These are phyloP conservation scores for Pichia sp. DNA, from an alignment of 1,139 yeast species.

Conservation along the genomic window DNA sequence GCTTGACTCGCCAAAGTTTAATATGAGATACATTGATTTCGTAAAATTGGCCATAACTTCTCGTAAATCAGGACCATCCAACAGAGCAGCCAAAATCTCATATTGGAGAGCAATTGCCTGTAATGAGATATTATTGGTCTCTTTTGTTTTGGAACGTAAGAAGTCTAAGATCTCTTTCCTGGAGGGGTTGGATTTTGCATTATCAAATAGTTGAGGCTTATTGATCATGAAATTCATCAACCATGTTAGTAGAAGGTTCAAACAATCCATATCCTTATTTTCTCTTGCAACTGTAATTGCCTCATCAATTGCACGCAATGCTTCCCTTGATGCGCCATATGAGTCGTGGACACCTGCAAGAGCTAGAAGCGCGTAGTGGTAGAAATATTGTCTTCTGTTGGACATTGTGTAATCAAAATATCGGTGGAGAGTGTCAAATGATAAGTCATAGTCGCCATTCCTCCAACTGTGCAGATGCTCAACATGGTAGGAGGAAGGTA, in stretches of 20 bases:
- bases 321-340: slow-evolving; percentile 69
- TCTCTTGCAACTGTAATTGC: slow-evolving; percentile 87
- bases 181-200: slow-evolving; percentile 32
- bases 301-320: slow-evolving; percentile 75
- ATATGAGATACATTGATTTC: slow-evolving; percentile 47
- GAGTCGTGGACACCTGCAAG: slow-evolving; percentile 73
- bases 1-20: slow-evolving; percentile 29
- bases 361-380: slow-evolving; percentile 77
- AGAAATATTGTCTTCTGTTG: slow-evolving; percentile 53
- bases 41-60: slow-evolving; percentile 45
- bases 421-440: slow-evolving; percentile 66
- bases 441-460: slow-evolving; percentile 62
- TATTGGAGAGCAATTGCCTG: slow-evolving; percentile 55
- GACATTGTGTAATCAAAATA: slow-evolving; percentile 86
- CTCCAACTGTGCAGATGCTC: slow-evolving; percentile 57
- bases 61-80: slow-evolving; percentile 42
- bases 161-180: slow-evolving; percentile 58
- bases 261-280: slow-evolving; percentile 65
- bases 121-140: slow-evolving; percentile 41
- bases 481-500: slow-evolving; percentile 62
- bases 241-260: slow-evolving; percentile 78
- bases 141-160: slow-evolving; percentile 49
- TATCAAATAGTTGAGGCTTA: slow-evolving; percentile 50
- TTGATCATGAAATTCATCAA: slow-evolving; percentile 61
- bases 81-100: slow-evolving; percentile 47